phyloP scores from a whole-genome alignment of 225 moss, liverwort and hornwort species.

The Pseudoscleropodium purum region DNA sequence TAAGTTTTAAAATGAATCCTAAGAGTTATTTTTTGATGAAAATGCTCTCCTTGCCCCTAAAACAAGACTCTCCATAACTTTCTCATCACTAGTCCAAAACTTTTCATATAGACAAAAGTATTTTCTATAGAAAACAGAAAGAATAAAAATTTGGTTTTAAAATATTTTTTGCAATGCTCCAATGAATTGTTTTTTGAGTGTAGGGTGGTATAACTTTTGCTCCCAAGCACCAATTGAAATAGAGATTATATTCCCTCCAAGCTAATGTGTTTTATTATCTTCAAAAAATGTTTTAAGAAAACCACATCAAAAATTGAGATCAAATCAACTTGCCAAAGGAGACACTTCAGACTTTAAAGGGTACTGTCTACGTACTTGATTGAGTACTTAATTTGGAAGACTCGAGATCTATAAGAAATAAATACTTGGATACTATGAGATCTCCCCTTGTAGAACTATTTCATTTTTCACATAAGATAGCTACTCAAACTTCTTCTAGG shows the following conservation, averaged over 20 bases:
- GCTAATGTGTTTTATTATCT: no score
- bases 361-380: not conserved
- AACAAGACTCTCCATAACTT: no score
- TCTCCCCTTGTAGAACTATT: fast-evolving
- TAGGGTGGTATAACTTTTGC: no score
- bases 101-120: no score
- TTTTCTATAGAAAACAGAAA: not conserved
- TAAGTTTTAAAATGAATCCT: no score
- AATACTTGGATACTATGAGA: not conserved
- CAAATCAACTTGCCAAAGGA: fast-evolving
- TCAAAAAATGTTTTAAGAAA: not conserved
- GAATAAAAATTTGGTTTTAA: not conserved
- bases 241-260: not conserved
- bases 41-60: fast-evolving
- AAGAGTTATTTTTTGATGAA: no score
- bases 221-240: fast-evolving
- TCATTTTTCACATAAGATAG: not conserved
- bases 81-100: no score
- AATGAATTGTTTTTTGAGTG: fast-evolving
- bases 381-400: not conserved
- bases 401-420: not conserved
- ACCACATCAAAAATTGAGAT: not conserved
- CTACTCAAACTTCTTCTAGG: not conserved
- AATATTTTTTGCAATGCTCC: fast-evolving
- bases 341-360: not conserved